Evolutionary conservation across 2,329 filamentous ascomycete species (phyloP), one percentile per base, ranked within the genome.

Genomic region (Colletotrichum liriopes): DNA sequence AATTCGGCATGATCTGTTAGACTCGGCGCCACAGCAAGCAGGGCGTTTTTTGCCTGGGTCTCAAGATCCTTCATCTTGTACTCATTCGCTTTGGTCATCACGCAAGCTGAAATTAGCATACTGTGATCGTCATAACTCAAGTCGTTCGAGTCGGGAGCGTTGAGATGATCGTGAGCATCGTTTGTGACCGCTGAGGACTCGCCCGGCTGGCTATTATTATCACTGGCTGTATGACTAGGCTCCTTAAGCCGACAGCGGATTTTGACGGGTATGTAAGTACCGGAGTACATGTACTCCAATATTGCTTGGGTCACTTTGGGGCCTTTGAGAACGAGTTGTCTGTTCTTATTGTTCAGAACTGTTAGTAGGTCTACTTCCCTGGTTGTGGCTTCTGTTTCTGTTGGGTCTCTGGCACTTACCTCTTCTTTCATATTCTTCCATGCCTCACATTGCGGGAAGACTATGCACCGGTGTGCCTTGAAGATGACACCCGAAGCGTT

Each of bases 221-320:
- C n/a, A 26, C 11, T 12, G 23, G 9, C n/a, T 5, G 11, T 49
- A 1, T 49, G n/a, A 26, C 9, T 12, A 4, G 45, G n/a, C 45
- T 26, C 12, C 45, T 16, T 23, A 26, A 49, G 2, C 3, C 2
- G 45, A 23, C 58, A 60, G 8, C 18, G 39, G 23, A 43, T 26
- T 5, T 43, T 43, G 37, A 26, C 5, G 23, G 37, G 37, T 11
- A 9, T 18, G 35, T 58, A 58, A 1, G 37, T 41, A 9, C 55
- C 55, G 14, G 55, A 41, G 35, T 58, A 58, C 37, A 58, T 29
- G 37, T 26, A 60, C 58, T 47, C 16, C 37, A 60, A 35, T 9
- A 58, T 58, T 9, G 55, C 55, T 37, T 12, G 14, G 12, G 9
- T 58, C 3, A 9, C 8, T 14, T 23, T 18, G 7, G n/a, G n/a